Evolutionary conservation across 2,329 filamentous ascomycete species (phyloP).

Genomic region (Lachnum nothofagi): DNA sequence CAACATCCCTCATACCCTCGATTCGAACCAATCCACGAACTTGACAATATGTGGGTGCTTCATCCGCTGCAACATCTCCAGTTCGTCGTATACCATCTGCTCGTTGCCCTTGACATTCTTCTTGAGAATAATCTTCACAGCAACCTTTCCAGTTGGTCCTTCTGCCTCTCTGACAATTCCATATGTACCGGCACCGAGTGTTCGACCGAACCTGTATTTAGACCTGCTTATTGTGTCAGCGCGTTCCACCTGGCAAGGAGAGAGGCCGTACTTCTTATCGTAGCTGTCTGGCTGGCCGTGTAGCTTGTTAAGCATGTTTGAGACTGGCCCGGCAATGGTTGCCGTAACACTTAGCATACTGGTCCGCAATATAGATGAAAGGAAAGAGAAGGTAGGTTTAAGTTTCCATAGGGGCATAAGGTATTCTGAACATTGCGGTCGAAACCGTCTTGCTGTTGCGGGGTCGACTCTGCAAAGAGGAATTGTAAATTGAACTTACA

Average conservation of each 20-base stretch:
- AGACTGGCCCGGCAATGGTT: constrained; percentile 49
- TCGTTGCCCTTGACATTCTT: constrained; percentile 99
- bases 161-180: constrained; percentile 96
- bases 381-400: constrained; percentile 6
- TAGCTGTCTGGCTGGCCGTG: constrained; percentile 97
- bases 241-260: constrained; percentile 3
- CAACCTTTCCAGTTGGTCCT: constrained; percentile 76
- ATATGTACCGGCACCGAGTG: constrained; percentile 93
- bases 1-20: constrained; percentile 58
- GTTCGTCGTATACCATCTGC: constrained; percentile 96
- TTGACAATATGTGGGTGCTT: constrained; percentile 93
- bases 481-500: constrained; percentile 27
- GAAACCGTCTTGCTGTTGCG: not conserved
- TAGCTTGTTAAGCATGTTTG: constrained; percentile 89
- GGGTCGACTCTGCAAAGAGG: not conserved
- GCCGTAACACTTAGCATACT: constrained; percentile 11
- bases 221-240: constrained; percentile 47
- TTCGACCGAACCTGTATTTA: constrained; percentile 87
- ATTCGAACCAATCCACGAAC: constrained; percentile 99
- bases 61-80: constrained; percentile 85
- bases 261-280: constrained; percentile 77
- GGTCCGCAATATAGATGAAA: constrained; percentile 1
- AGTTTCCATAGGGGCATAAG: not conserved
- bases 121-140: constrained; percentile 98
- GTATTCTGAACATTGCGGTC: constrained; percentile 11